Conservation (phyloP, 257 asterid species). For the Solanum medicagineum region DNA sequence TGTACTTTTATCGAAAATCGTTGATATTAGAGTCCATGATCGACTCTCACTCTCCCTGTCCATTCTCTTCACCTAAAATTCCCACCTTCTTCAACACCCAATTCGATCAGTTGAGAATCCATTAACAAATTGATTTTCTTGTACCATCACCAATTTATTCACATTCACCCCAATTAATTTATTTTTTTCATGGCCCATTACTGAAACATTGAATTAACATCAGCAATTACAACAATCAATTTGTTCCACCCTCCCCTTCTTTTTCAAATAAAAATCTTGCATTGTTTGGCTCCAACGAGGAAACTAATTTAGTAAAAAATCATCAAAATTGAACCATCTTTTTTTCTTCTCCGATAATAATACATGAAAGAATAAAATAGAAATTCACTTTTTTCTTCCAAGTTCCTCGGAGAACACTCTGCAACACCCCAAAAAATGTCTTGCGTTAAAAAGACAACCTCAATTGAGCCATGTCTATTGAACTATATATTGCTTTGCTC, state of each 20-base stretch:
- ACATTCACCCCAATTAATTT: not conserved
- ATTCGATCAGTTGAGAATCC: not conserved
- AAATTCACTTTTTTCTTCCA: not conserved
- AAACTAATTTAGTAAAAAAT: not conserved
- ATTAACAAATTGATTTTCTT: not conserved
- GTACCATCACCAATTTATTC: not conserved
- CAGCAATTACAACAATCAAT: not conserved
- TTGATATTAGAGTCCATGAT: not conserved
- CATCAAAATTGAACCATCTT: not conserved
- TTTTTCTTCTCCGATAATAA: not conserved
- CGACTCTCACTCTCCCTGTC: not conserved
- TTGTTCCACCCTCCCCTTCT: not conserved
- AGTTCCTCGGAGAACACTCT: constrained; percentile 17
- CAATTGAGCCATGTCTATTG: not conserved
- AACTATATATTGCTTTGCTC: not conserved
- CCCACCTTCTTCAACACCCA: not conserved
- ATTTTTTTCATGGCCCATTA: not conserved
- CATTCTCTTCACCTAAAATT: not conserved
- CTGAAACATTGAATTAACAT: not conserved
- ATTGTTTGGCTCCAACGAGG: not conserved
- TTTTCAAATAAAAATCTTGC: not conserved
- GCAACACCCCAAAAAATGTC: constrained; percentile 7
- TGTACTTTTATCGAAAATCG: no score
- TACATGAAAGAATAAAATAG: not conserved
- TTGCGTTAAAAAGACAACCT: not conserved